Evolutionary conservation across 2,329 filamentous ascomycete species (phyloP).

Genomic region (Chaetomium sp.): DNA sequence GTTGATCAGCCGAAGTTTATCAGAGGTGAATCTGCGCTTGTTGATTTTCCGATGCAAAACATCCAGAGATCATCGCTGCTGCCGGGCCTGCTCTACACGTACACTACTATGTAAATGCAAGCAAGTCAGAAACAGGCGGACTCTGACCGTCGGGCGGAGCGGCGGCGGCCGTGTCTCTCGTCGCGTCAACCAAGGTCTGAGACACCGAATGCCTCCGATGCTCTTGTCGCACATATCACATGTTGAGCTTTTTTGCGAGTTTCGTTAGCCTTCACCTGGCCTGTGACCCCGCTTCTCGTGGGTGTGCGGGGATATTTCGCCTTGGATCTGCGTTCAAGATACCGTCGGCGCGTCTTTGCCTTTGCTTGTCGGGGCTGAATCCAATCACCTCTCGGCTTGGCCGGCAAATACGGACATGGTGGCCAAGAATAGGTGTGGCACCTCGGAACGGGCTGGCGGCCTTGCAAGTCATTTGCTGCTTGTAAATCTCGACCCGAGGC

Average conservation of each 20-base stretch:
- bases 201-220: background rate
- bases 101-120: too few relatives aligned
- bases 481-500: conserved; percentile 4
- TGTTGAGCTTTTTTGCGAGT: background rate
- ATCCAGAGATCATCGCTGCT: conserved; percentile 1
- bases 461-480: background rate
- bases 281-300: background rate
- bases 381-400: background rate
- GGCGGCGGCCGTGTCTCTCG: background rate
- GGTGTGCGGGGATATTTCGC: background rate
- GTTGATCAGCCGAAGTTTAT: background rate
- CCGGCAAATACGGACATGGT: conserved; percentile 3
- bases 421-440: conserved; percentile 7
- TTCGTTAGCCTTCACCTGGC: background rate
- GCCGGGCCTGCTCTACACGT: too few relatives aligned
- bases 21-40: too few relatives aligned
- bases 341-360: background rate
- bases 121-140: background rate
- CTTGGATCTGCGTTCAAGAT: conserved; percentile 6
- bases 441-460: background rate
- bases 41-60: background rate
- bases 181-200: background rate
- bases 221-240: background rate
- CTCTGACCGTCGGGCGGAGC: background rate
- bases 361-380: background rate